Base-by-base conservation (phyloP, 345 rosid species). In the Arabis alpina region DNA sequence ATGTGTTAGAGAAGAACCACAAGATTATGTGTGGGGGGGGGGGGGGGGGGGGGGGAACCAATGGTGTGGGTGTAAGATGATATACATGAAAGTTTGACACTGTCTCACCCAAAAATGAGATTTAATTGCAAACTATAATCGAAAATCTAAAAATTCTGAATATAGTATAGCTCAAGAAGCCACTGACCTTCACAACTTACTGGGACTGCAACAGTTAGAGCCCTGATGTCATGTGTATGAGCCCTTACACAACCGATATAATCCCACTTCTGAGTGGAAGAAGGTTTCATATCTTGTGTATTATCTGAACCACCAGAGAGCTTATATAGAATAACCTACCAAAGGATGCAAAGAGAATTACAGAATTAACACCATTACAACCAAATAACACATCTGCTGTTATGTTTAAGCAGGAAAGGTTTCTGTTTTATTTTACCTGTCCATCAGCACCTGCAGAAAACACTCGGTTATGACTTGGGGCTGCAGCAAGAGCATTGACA, bases 361-460 rank as follows among this genome's bases (percentile, higher is more conserved):
- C 30, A 28, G 59, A 36, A 47, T 48, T 27, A 39, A 34, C 42
- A 67, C 19, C 45, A 42, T 15, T 51, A 42, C 58, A 49, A 16
- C 42, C 59, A 51, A 52, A 52, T 28, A 50, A 25, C 59, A 58
- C 57, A 70, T 27, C 50, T 48, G 11, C 14, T 43, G 49, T 58
- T 28, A 41, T 25, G 74, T 28, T 27, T 49, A 48, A 27, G 52
- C 60, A 51, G 36, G 34, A 37, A 39, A 39, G 4, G 16, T 28
- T 37, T 58, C 51, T 27, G 16, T 11, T 49, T 19, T 57, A n/a
- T 14, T 30, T 64, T 76, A 91, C 97, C 97, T 91, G 94, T 64
- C 99, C 99, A 77, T 94, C 97, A 39, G 97, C 85, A 53, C 99
- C 97, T 52, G 95, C 89, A 71, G 97, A 91, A 71, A 86, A 94